Conservation (phyloP, 202 grass and related monocot genomes). For the Brachypodium distachyon region DNA sequence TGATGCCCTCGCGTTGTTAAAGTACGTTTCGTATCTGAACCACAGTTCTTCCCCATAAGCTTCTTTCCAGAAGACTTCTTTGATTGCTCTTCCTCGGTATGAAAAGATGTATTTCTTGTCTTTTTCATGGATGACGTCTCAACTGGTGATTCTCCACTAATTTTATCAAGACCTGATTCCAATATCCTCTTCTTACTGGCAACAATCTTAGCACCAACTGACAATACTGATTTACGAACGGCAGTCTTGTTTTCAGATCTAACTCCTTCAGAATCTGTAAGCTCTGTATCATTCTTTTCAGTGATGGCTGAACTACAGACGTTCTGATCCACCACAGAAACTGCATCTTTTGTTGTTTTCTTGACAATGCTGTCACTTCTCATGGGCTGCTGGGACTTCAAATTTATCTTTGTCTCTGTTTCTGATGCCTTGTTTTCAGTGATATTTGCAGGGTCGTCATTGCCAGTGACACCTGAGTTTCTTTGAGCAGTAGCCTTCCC, state of each 20-base stretch:
- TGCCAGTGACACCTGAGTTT: not conserved
- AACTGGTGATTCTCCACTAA: conserved; percentile 24
- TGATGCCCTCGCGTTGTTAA: not conserved
- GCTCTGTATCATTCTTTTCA: conserved; percentile 47
- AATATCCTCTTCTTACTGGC: conserved; percentile 42
- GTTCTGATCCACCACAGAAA: conserved; percentile 33
- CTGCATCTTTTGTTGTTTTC: conserved; percentile 13
- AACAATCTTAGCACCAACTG: conserved; percentile 41
- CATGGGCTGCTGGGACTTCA: not conserved
- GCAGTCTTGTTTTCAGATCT: conserved; percentile 37
- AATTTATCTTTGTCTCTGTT: conserved; percentile 9
- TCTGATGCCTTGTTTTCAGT: conserved; percentile 13
- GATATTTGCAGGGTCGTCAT: conserved; percentile 5
- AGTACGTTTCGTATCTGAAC: conserved; percentile 20
- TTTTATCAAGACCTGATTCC: conserved; percentile 36
- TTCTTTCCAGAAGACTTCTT: conserved; percentile 33
- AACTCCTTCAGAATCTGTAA: conserved; percentile 47
- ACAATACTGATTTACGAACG: conserved; percentile 20
- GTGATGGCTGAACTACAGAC: conserved; percentile 36
- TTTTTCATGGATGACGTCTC: conserved; percentile 33
- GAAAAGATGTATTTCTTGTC: conserved; percentile 23
- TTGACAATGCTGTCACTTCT: conserved; percentile 12
- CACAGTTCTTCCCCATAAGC: conserved; percentile 14
- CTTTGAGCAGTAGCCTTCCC: conserved; percentile 10
- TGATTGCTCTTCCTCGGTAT: conserved; percentile 11